Evolutionary conservation across 1,139 yeast genomes (phyloP), one percentile per base, ranked within the genome.

Genomic region (Zygoascus meyerae): DNA sequence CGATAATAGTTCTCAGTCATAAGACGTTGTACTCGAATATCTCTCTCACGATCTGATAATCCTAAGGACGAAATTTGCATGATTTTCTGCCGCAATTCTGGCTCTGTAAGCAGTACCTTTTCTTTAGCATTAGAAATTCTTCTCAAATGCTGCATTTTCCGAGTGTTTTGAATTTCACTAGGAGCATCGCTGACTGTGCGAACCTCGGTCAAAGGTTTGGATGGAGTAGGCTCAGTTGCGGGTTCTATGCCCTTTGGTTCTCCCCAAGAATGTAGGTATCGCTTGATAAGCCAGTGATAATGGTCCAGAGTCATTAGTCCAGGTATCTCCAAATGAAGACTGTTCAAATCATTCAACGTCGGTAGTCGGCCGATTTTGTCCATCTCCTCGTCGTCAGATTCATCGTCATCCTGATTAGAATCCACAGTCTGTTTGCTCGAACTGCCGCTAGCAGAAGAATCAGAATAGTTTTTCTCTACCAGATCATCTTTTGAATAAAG

Each of bases 1-100:
- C 74, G 74, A 54, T 75, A 72, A 59, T 78, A 81, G 50, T 79
- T 79, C 7, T 85, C 84, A 73, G 86, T 83, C 95, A 86, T 86
- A 45, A 86, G 67, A 52, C 77, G 71, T 41, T 90, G 94, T 31
- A 86, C 83, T 53, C 79, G 61, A 62, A 75, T 70, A 52, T 81
- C 78, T 60, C 84, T 81, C 58, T 76, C 77, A 43, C 70, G 61
- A 52, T 83, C 83, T 37, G 68, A 60, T 33, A 82, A 65, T 2
- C 62, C 63, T 48, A 78, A 64, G 2, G 64, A 63, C 49, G 81
- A 77, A 45, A 85, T 83, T 44, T 69, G 71, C 51, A 75, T 75
- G 45, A 85, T 84, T 57, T 78, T 72, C 31, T 63, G 63, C 46
- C 94, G 69, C 37, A 84, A 51, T 12, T 54, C 60, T 16, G 49